Conservation (phyloP, 176 grass and related monocot genomes). For the Carex kokanica region DNA sequence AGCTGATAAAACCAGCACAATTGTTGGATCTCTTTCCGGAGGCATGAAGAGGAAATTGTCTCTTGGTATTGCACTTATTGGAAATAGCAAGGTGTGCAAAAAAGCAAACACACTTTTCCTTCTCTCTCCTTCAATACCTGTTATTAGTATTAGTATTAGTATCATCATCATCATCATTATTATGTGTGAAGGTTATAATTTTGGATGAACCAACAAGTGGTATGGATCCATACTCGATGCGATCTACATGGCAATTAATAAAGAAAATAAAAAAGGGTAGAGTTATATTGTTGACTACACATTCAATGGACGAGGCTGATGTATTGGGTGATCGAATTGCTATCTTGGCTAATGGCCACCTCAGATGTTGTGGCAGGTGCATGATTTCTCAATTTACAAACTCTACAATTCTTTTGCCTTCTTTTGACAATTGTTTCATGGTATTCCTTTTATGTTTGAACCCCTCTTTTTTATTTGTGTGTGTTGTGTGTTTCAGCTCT, state of each 20-base stretch:
- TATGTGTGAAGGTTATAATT: conserved; percentile 34
- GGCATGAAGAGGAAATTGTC: conserved; percentile 54
- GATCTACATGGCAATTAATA: conserved; percentile 50
- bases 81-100: conserved; percentile 45
- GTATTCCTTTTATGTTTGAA: background rate
- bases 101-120: background rate
- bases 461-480: background rate
- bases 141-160: background rate
- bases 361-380: conserved; percentile 50
- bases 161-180: background rate
- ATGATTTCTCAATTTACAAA: background rate
- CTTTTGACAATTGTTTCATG: conserved; percentile 9
- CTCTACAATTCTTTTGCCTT: background rate
- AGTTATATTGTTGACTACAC: conserved; percentile 49
- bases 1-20: conserved; percentile 38
- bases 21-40: conserved; percentile 45
- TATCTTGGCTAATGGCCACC: conserved; percentile 49
- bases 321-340: conserved; percentile 52
- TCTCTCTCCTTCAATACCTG: background rate
- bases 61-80: conserved; percentile 50
- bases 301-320: conserved; percentile 54
- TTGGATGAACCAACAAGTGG: conserved; percentile 56
- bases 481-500: conserved; percentile 27
- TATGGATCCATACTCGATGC: conserved; percentile 58
- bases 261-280: conserved; percentile 52